These are phyloP conservation scores for Oryza meridionalis DNA, from an alignment of 176 grass and related monocot species.

Conservation along the genomic window DNA sequence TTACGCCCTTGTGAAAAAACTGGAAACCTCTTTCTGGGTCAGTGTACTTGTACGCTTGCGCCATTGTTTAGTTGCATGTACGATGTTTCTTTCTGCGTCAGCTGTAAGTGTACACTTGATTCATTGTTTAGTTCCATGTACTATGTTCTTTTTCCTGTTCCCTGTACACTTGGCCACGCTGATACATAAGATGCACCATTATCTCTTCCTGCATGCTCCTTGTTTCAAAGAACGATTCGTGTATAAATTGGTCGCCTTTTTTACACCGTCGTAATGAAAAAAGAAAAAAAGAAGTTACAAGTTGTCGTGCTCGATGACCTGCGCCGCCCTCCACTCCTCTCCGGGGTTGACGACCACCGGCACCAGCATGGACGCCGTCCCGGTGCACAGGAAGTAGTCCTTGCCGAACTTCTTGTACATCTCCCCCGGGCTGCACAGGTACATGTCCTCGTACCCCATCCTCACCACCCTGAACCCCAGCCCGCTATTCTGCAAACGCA, in stretches of 20 bases:
- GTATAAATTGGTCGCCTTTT: slow-evolving; percentile 6
- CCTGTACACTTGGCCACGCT: background rate
- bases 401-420: slow-evolving; percentile 54
- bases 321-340: slow-evolving; percentile 83
- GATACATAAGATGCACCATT: no score
- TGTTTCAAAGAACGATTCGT: background rate
- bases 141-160: background rate
- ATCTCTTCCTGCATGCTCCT: background rate
- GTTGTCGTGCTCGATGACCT: slow-evolving; percentile 97
- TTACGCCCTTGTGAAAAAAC: background rate
- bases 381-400: slow-evolving; percentile 87
- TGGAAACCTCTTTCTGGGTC: no score
- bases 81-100: background rate
- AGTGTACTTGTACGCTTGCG: background rate
- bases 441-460: slow-evolving; percentile 89
- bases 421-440: slow-evolving; percentile 73
- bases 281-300: slow-evolving; percentile 40
- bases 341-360: slow-evolving; percentile 73
- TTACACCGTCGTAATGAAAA: background rate
- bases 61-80: background rate
- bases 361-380: slow-evolving; percentile 83
- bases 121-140: background rate
- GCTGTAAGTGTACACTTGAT: background rate
- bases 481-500: slow-evolving; percentile 61
- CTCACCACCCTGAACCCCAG: slow-evolving; percentile 88